Evolutionary conservation across 495 filamentous ascomycete species (phyloP).

Genomic region (Chaetomium cochliodes): DNA sequence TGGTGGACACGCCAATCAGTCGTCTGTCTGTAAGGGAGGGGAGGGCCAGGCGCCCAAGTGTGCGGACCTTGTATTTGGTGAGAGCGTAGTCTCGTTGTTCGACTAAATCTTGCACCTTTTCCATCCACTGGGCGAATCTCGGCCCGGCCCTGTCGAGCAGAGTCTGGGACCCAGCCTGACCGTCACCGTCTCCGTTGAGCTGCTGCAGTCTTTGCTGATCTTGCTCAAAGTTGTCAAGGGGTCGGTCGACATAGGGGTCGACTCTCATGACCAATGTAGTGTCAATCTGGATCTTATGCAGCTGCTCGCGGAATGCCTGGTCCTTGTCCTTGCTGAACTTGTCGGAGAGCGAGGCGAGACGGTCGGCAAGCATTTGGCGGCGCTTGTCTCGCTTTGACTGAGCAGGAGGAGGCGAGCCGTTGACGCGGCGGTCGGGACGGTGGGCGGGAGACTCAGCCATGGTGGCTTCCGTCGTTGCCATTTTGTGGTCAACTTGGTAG

Average conservation of each 20-base stretch:
- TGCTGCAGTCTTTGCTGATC: constrained; percentile 63
- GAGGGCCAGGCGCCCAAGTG: background rate
- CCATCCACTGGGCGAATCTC: constrained; percentile 75
- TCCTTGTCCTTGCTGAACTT: constrained; percentile 80
- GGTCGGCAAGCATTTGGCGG: constrained; percentile 72
- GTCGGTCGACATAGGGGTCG: constrained; percentile 69
- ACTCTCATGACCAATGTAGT: constrained; percentile 81
- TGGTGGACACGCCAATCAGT: constrained; percentile 24
- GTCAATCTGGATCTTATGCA: constrained; percentile 84
- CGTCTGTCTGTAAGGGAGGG: constrained; percentile 1
- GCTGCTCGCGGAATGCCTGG: constrained; percentile 79
- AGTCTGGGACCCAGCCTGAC: constrained; percentile 39
- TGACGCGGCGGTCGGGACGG: constrained; percentile 32
- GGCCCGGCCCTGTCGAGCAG: constrained; percentile 70
- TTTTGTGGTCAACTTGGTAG: constrained; percentile 19
- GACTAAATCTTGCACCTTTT: constrained; percentile 78
- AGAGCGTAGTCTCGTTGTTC: constrained; percentile 80
- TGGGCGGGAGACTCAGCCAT: constrained; percentile 30
- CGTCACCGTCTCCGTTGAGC: constrained; percentile 54
- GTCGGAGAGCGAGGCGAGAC: constrained; percentile 67
- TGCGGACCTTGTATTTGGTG: constrained; percentile 68
- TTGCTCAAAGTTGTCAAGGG: constrained; percentile 69
- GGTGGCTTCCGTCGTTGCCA: constrained; percentile 36
- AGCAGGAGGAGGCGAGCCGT: constrained; percentile 34
- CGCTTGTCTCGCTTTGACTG: constrained; percentile 87